phyloP scores from a whole-genome alignment of 352 stramenopile species.

The Globisporangium acanthophoron region DNA sequence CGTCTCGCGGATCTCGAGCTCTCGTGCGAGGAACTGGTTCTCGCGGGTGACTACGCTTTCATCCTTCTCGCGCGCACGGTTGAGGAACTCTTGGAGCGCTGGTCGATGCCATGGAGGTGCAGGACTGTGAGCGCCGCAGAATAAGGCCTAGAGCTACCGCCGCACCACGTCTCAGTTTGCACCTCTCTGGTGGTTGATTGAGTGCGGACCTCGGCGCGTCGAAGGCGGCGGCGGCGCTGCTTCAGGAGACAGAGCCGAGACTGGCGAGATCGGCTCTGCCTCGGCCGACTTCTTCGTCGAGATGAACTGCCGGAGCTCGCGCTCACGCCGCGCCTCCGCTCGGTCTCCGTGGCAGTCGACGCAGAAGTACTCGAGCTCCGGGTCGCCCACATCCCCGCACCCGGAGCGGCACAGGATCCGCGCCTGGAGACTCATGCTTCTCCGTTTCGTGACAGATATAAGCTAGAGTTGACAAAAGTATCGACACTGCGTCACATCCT shows the following conservation, averaged over 20 bases:
- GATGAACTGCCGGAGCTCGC: slow-evolving; percentile 33
- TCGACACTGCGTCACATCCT: too few species aligned
- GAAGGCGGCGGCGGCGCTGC: neutral
- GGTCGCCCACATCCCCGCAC: slow-evolving; percentile 53
- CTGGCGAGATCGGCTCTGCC: neutral
- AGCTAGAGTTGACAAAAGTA: too few species aligned
- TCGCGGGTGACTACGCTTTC: slow-evolving; percentile 32
- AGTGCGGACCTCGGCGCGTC: slow-evolving; percentile 28
- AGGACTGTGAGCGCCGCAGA: too few species aligned
- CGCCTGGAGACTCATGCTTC: slow-evolving; percentile 39
- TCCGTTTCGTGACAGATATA: neutral
- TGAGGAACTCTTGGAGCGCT: slow-evolving; percentile 46
- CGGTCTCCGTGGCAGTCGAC: slow-evolving; percentile 61
- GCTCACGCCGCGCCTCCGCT: slow-evolving; percentile 34
- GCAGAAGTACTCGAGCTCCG: slow-evolving; percentile 55
- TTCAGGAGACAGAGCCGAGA: neutral
- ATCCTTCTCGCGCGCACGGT: slow-evolving; percentile 34
- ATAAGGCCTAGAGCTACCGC: too few species aligned
- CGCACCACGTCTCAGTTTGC: neutral
- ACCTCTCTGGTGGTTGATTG: slow-evolving; percentile 54
- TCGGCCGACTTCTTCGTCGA: slow-evolving; percentile 2
- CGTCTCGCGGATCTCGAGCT: slow-evolving; percentile 48
- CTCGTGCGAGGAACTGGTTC: slow-evolving; percentile 51
- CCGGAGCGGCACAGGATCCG: slow-evolving; percentile 44
- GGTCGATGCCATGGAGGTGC: too few species aligned